Evolutionary conservation across 2,329 filamentous ascomycete species (phyloP).

Genomic region (Trichoderma endophyticum): DNA sequence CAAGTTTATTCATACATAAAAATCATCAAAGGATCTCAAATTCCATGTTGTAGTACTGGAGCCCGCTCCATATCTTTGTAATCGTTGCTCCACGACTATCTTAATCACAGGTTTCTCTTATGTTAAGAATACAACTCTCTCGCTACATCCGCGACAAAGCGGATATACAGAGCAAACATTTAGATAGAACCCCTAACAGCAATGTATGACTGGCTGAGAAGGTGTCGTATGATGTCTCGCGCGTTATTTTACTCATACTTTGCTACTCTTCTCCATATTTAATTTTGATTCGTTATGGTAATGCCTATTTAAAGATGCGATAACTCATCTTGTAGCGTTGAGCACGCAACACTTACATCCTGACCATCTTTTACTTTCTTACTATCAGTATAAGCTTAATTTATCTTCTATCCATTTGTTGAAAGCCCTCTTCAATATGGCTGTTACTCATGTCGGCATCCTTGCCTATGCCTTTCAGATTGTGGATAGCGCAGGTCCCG

Average conservation of each 20-base stretch:
- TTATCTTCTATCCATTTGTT: not conserved
- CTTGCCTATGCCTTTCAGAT: constrained; percentile 33
- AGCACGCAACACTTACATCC: not conserved
- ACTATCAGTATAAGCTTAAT: not conserved
- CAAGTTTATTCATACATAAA: not conserved
- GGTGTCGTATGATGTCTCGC: not conserved
- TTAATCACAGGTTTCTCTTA: not conserved
- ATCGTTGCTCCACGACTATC: not conserved
- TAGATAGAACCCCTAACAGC: not conserved
- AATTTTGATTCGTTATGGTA: not conserved
- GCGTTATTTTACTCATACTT: not conserved
- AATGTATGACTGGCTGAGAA: not conserved
- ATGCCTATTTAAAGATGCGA: not conserved
- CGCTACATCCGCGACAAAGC: not conserved
- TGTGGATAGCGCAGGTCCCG: constrained; percentile 32
- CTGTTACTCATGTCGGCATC: constrained; percentile 28
- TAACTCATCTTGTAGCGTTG: not conserved
- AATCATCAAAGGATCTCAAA: not conserved
- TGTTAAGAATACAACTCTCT: not conserved
- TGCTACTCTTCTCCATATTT: not conserved
- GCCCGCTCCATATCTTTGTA: not conserved
- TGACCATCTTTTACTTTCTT: not conserved
- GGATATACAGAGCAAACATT: not conserved
- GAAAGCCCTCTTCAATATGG: constrained; percentile 15
- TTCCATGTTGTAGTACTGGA: not conserved